Conservation (phyloP, 345 rosid genomes). For the Noccaea bulbosa region DNA sequence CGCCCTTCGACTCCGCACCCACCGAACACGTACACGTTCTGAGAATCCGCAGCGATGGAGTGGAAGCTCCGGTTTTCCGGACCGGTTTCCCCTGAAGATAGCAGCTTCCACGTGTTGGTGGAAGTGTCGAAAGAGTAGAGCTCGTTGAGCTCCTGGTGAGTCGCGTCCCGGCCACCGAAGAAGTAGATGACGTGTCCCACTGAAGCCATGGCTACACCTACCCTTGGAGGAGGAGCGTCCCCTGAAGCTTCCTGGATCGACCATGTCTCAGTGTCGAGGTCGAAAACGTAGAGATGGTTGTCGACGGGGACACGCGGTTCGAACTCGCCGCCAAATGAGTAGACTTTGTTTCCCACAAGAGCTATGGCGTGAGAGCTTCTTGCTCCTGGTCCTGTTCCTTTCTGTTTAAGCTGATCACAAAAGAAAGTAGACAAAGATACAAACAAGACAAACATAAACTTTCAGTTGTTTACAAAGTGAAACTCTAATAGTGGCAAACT, state of each 20-base stretch:
- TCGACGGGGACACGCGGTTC: constrained; percentile 87
- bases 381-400: constrained; percentile 81
- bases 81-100: constrained; percentile 58
- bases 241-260: constrained; percentile 62
- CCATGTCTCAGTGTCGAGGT: constrained; percentile 67
- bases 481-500: not conserved
- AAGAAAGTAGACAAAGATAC: not conserved
- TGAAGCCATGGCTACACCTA: constrained; percentile 84
- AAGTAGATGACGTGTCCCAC: constrained; percentile 62
- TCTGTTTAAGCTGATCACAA: constrained; percentile 65
- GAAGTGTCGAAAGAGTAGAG: constrained; percentile 69
- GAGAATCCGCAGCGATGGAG: constrained; percentile 58
- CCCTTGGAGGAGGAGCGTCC: constrained; percentile 82
- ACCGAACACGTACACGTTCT: constrained; percentile 70
- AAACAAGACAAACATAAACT: not conserved
- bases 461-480: not conserved
- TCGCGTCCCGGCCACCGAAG: constrained; percentile 78
- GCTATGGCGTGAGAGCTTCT: constrained; percentile 92
- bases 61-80: constrained; percentile 89
- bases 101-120: constrained; percentile 62
- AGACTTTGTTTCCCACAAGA: constrained; percentile 63
- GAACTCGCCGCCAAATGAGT: constrained; percentile 85
- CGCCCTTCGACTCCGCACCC: constrained; percentile 83
- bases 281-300: constrained; percentile 72
- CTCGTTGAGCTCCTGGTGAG: constrained; percentile 80